phyloP scores from a whole-genome alignment of 2,329 filamentous ascomycete species.

The Pseudocercospora fuligena region DNA sequence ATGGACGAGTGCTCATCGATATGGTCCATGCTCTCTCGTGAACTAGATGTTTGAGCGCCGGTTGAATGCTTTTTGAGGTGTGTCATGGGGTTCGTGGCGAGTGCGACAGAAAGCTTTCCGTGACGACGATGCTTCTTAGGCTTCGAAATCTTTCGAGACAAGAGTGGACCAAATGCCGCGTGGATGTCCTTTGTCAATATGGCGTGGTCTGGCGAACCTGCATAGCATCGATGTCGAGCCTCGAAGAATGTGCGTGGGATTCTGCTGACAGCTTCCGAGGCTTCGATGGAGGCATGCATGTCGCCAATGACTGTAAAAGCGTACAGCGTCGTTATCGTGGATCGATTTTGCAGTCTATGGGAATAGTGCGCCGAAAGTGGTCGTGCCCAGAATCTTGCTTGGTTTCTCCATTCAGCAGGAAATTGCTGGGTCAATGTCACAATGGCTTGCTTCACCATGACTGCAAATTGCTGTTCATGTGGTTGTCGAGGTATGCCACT shows the following conservation, averaged over 20 bases:
- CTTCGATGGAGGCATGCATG: conserved; percentile 37
- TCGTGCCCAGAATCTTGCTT: conserved; percentile 51
- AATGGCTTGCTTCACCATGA: conserved; percentile 41
- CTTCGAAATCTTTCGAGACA: conserved; percentile 33
- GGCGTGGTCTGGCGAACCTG: conserved; percentile 51
- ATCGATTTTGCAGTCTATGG: conserved; percentile 25
- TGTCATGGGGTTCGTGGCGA: conserved; percentile 15
- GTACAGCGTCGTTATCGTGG: conserved; percentile 46
- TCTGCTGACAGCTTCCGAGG: conserved; percentile 37
- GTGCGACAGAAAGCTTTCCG: conserved; percentile 19
- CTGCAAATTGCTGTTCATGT: conserved; percentile 43
- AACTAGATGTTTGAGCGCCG: conserved; percentile 14
- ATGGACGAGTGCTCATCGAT: conserved; percentile 29
- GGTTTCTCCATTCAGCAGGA: conserved; percentile 47
- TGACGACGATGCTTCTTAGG: conserved; percentile 14
- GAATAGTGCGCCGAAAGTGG: conserved; percentile 44
- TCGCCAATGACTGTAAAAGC: conserved; percentile 48
- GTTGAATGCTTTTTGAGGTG: conserved; percentile 15
- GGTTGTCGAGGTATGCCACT: conserved; percentile 16
- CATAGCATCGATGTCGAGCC: conserved; percentile 49
- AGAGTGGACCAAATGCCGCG: conserved; percentile 50
- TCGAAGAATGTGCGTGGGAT: conserved; percentile 53
- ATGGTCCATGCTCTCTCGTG: conserved; percentile 19
- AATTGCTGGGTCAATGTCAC: conserved; percentile 40
- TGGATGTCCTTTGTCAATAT: conserved; percentile 52